phyloP scores from a whole-genome alignment of 2,329 filamentous ascomycete species.

The Cytospora mali region DNA sequence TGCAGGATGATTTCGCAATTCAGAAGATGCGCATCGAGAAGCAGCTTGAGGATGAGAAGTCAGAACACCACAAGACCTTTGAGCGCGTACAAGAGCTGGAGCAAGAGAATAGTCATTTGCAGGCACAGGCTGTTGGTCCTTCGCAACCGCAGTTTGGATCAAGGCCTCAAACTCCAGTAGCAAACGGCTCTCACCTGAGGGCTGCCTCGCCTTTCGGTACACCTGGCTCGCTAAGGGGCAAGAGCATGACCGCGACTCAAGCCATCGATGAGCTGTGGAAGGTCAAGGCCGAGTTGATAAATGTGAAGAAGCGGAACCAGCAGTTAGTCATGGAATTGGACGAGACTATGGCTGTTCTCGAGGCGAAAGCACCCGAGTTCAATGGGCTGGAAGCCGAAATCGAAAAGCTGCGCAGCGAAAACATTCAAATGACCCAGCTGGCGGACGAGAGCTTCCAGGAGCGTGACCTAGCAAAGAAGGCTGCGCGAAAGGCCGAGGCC shows the following conservation, averaged over 20 bases:
- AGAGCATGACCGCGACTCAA: conserved; percentile 62
- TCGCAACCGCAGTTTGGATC: conserved; percentile 46
- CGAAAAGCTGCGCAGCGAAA: conserved; percentile 76
- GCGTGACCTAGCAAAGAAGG: conserved; percentile 76
- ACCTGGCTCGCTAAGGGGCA: conserved; percentile 59
- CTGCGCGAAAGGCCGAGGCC: conserved; percentile 76
- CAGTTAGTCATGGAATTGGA: conserved; percentile 78
- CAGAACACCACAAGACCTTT: conserved; percentile 50
- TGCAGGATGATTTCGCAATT: conserved; percentile 68
- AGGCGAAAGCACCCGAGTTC: conserved; percentile 84
- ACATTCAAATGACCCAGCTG: conserved; percentile 81
- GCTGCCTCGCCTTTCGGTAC: conserved; percentile 65
- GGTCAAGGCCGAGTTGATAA: conserved; percentile 71
- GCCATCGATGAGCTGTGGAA: conserved; percentile 66
- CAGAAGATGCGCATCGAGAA: conserved; percentile 58
- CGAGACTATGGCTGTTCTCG: conserved; percentile 81
- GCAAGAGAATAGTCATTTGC: conserved; percentile 56
- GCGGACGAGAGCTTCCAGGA: conserved; percentile 81
- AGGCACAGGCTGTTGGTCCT: conserved; percentile 47
- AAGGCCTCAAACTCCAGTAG: conserved; percentile 61
- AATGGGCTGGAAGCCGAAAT: conserved; percentile 83
- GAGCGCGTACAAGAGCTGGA: conserved; percentile 55
- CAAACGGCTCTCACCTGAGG: conserved; percentile 56
- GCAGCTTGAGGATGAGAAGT: conserved; percentile 58
- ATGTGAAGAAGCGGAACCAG: conserved; percentile 73